Evolutionary conservation across 2,329 filamentous ascomycete species (phyloP), one percentile per base, ranked within the genome.

Genomic region (Thelonectria discophora): DNA sequence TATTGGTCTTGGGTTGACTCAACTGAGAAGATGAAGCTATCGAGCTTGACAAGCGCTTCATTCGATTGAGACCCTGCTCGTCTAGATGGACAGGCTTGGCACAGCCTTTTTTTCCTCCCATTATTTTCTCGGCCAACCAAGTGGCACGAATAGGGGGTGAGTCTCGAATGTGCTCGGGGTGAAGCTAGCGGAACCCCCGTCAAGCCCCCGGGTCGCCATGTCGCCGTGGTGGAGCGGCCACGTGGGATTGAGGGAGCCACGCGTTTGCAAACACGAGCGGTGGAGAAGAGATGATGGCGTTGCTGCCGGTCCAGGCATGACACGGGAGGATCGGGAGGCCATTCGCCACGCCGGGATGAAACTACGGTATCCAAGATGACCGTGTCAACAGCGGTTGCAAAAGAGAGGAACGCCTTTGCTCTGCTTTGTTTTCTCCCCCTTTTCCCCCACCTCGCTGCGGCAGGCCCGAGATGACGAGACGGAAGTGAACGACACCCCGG

Each of bases 211-310:
- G 54, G 47, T 58, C 60, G 60, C 46, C 54, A 39, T 55, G 57
- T 64, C 52, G 42, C 62, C 48, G 49, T 55, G 54, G 68, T 63
- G 66, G 69, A 65, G 61, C 62, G 58, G 69, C 71, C 71, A 73
- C 71, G 71, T 73, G 71, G 72, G 60, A 65, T 70, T 68, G 50
- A 65, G 65, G 60, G 62, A 72, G 69, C 68, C 65, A 71, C 66
- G 61, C 63, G 62, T 65, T 64, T 61, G 60, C 60, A 54, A 62
- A 70, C 66, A 67, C 62, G 62, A 64, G 60, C 47, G 61, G 67
- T 70, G 69, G 69, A 69, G 67, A 63, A 58, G 55, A 37, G 59
- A 58, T 45, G 55, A 58, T 39, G 50, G 46, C 52, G 39, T 60
- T 58, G 40, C 45, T 58, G 52, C 34, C 39, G 59, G 65, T 66